Percentiles rank a stretch among this genome's conserved stretches.
These are phyloP conservation scores for Drosera capensis DNA, from an alignment of 148 eudicot species.

Conservation along the genomic window DNA sequence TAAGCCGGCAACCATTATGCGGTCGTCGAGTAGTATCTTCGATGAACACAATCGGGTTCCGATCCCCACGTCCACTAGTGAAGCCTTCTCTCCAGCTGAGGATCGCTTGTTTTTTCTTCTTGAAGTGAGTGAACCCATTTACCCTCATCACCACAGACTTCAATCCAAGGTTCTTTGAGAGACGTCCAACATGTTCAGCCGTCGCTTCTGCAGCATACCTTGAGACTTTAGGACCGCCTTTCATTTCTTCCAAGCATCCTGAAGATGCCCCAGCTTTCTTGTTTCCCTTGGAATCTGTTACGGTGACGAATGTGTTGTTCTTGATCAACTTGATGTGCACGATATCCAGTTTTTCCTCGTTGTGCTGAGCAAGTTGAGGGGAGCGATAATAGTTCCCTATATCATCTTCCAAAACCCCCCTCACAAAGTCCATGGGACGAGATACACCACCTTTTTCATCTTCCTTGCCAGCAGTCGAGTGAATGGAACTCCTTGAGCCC, in stretches of 20 bases:
- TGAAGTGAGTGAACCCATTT: constrained; percentile 65
- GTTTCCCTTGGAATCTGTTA: constrained; percentile 78
- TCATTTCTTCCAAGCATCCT: constrained; percentile 47
- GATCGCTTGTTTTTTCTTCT: constrained; percentile 75
- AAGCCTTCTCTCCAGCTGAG: constrained; percentile 73
- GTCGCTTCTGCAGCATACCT: constrained; percentile 73
- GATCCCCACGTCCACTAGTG: constrained; percentile 37
- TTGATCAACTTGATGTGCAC: constrained; percentile 67
- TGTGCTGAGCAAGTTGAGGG: constrained; percentile 6
- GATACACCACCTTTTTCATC: constrained; percentile 11
- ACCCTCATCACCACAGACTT: constrained; percentile 78
- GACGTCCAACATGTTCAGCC: constrained; percentile 79
- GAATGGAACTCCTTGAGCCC: constrained; percentile 29
- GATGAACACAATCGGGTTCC: constrained; percentile 46
- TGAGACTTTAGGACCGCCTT: constrained; percentile 48
- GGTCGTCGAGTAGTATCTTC: constrained; percentile 87
- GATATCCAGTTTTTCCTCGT: constrained; percentile 56
- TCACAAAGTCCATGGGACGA: constrained; percentile 25
- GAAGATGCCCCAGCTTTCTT: constrained; percentile 50
- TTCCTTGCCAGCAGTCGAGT: constrained; percentile 35
- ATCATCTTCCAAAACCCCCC: constrained; percentile 22
- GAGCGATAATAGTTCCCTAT: constrained; percentile 2
- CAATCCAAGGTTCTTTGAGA: constrained; percentile 42
- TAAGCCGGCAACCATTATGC: constrained; percentile 82
- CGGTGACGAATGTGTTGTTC: constrained; percentile 71